Evolutionary conservation across 2,329 filamentous ascomycete genomes (phyloP).

Genomic region (Fusarium pininemorale): DNA sequence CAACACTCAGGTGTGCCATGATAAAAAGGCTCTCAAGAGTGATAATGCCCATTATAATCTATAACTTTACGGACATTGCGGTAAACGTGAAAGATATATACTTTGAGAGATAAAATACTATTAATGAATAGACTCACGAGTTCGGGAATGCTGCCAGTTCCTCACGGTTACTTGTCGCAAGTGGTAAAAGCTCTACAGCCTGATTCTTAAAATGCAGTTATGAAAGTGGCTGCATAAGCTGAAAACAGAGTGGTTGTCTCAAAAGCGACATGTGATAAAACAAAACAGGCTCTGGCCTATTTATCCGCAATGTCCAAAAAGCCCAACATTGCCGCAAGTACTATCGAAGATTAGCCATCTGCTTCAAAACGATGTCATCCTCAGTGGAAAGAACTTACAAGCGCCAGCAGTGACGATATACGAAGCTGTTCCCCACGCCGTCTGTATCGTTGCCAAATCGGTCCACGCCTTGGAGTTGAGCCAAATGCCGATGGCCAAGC

Average conservation of each 20-base stretch:
- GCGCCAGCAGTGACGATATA: neutral
- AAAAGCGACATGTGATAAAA: neutral
- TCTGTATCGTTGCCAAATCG: neutral
- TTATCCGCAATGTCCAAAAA: neutral
- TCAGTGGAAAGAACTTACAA: neutral
- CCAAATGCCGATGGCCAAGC: neutral
- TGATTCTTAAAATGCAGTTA: accelerated
- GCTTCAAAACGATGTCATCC: no score
- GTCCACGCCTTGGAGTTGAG: neutral
- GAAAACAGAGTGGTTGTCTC: neutral
- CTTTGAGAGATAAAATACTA: no score
- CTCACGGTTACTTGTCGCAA: accelerated
- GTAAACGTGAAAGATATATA: no score
- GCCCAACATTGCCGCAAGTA: neutral
- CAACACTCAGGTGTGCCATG: neutral
- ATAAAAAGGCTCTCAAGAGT: accelerated
- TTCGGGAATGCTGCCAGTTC: no score
- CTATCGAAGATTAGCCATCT: no score
- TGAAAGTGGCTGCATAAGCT: neutral
- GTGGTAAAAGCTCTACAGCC: accelerated
- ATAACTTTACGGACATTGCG: no score
- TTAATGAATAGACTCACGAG: no score
- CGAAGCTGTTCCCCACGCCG: neutral
- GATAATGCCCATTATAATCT: accelerated
- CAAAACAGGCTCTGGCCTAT: neutral